Evolutionary conservation across 2,329 filamentous ascomycete species (phyloP), one percentile per base, ranked within the genome.

Genomic region (Saccharata proteae): DNA sequence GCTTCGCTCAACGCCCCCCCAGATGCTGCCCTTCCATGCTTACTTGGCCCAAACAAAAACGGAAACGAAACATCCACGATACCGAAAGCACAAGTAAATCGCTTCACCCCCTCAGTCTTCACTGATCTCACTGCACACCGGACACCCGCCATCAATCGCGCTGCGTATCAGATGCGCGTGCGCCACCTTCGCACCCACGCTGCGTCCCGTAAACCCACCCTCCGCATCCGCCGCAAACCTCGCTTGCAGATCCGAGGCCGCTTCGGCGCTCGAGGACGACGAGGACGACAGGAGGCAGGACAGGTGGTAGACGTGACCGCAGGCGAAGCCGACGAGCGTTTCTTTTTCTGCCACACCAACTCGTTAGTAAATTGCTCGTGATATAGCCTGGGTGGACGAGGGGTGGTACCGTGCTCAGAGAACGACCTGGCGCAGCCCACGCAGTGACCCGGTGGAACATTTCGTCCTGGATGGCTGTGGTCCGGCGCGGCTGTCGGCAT

Each of bases 151-250:
- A 26, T 65, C 60, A 20, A 88, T 66, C 38, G 73, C 73, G 45
- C 86, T 80, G 42, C 76, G 69, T 37, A 93, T 57, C 33, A 93
- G 52, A 40, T 84, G 71, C 22, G 86, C 85, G 49, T 84, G 82
- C 40, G 81, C 90, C 16, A 93, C 84, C 57, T 94, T 94, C 17
- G 78, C 74, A 0, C 83, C 81, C 5, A 96, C 75, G 32, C 79
- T 82, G 35, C 77, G 66, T 6, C 69, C 67, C 48, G 51, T 55
- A 16, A 55, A 54, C 11, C 54, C 59, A 3, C 25, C 32, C 3
- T 64, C 59, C 3, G 60, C 51, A 40, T 55, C 51, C 8, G 28
- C 37, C 11, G 47, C 48, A 11, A 59, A 45, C 35, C 48, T 45
- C 25, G 52, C 42, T 35, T 77, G 59, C 32, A 67, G 40, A 16